These are phyloP conservation scores for Triticum turgidum DNA, from an alignment of 176 grass and related monocot species.

Conservation along the genomic window DNA sequence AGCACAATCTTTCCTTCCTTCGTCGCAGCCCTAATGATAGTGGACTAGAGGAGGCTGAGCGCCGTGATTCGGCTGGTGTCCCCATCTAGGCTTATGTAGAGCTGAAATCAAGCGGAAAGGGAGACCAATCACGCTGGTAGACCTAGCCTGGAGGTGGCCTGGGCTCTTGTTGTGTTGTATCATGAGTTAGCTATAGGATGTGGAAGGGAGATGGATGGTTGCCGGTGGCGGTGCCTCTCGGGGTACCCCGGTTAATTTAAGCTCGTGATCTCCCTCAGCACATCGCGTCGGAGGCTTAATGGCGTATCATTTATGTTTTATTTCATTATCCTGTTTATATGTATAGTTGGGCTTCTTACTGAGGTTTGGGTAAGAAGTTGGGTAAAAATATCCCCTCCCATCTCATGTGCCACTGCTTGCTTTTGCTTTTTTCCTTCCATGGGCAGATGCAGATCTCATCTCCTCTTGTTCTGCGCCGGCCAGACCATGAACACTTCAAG, in stretches of 20 bases:
- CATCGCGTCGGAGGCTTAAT: neutral
- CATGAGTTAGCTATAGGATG: neutral
- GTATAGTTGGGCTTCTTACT: neutral
- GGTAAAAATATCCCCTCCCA: too few relatives aligned
- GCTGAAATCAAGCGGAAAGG: neutral
- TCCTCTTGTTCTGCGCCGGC: too few relatives aligned
- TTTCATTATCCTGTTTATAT: neutral
- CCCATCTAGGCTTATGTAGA: too few relatives aligned
- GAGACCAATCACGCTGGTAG: neutral
- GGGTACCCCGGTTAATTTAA: neutral
- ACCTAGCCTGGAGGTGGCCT: neutral
- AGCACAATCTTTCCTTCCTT: neutral
- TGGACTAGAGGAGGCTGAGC: too few relatives aligned
- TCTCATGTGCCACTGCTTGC: too few relatives aligned
- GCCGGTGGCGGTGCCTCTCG: neutral
- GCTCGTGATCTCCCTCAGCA: neutral
- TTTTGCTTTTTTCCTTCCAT: too few relatives aligned
- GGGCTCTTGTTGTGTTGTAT: neutral
- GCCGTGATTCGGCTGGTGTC: too few relatives aligned
- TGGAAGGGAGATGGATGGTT: too few relatives aligned
- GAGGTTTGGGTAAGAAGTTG: too few relatives aligned
- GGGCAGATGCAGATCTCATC: too few relatives aligned
- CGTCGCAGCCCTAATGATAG: neutral
- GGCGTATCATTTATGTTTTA: neutral
- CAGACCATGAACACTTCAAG: too few relatives aligned